Base-by-base conservation (phyloP, 495 filamentous ascomycete genomes). In the Neurospora sublineolata region DNA sequence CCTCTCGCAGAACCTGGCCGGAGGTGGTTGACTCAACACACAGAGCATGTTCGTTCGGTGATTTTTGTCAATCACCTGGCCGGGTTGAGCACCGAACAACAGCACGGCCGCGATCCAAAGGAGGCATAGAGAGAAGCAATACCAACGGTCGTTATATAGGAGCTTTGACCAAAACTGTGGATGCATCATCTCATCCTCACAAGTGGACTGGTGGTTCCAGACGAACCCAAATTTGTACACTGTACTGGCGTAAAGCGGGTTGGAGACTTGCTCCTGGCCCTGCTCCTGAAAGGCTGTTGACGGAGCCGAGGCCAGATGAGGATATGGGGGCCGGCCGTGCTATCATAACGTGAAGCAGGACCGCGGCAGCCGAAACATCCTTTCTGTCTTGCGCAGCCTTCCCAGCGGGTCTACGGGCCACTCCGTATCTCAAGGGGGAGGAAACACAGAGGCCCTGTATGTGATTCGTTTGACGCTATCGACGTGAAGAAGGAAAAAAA, bases 71-170 rank as follows among this genome's bases (percentile, higher is more conserved):
- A 36, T 36, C 33, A 36, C 33, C 33, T 70, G 68, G 37, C 68
- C 42, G 12, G 52, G 52, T 64, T 9, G 52, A 64, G 23, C 52
- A 64, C 52, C 14, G 52, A 64, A 64, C 27, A 64, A 64, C 52
- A 33, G 52, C 52, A 64, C 52, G 52, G 52, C 14, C 52, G 52
- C 52, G 52, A 64, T 64, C 52, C 52, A 64, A 70, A 67, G 74
- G 44, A 68, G 40, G 4, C 33, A 52, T 37, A 58, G 11, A 39
- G 70, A 69, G 39, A 33, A 69, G 71, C 71, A 77, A 77, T 77
- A 79, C 77, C 77, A 78, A 70, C 71, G 37, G 58, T 72, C 46
- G 60, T 75, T 77, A 78, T 75, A 73, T 72, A 73, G n/a, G 64
- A 64, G 52, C 71, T 72, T 72, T 75, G 70, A 72, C 75, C 72